phyloP scores from a whole-genome alignment of 1,139 yeast genomes.

The Blastobotrys elegans region DNA sequence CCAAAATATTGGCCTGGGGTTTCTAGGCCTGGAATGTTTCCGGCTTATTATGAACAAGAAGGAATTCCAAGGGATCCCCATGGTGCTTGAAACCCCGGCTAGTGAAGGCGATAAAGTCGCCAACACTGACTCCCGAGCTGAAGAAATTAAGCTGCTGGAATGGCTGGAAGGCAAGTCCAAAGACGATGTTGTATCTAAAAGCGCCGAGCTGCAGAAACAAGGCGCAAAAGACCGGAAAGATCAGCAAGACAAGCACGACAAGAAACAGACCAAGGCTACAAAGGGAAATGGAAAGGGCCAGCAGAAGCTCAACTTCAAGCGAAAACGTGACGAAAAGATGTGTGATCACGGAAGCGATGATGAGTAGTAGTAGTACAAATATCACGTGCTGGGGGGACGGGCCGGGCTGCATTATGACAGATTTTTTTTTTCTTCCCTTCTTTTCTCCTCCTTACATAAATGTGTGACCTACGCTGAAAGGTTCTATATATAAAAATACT shows the following conservation, averaged over 20 bases:
- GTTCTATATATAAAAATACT: too few species aligned
- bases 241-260: constrained; percentile 27
- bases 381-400: too few species aligned
- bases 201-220: constrained; percentile 43
- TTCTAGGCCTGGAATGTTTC: constrained; percentile 79
- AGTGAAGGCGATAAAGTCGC: constrained; percentile 36
- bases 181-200: constrained; percentile 50
- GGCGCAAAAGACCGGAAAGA: constrained; percentile 34
- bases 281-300: constrained; percentile 14
- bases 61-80: constrained; percentile 62
- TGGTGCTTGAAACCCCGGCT: constrained; percentile 86
- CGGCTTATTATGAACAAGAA: constrained; percentile 67
- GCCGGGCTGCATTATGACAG: neutral
- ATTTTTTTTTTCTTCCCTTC: neutral
- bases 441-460: neutral
- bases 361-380: constrained; percentile 1
- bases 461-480: too few species aligned
- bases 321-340: constrained; percentile 9
- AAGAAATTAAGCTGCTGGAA: constrained; percentile 65
- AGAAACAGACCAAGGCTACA: constrained; percentile 19
- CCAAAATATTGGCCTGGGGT: constrained; percentile 85
- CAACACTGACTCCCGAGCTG: constrained; percentile 57
- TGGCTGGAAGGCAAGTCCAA: constrained; percentile 55
- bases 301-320: constrained; percentile 13
- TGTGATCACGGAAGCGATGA: constrained; percentile 10